Evolutionary conservation across 208 protist genomes (phyloP), one percentile per base, ranked within the genome.

Genomic region (Entamoeba invadens): DNA sequence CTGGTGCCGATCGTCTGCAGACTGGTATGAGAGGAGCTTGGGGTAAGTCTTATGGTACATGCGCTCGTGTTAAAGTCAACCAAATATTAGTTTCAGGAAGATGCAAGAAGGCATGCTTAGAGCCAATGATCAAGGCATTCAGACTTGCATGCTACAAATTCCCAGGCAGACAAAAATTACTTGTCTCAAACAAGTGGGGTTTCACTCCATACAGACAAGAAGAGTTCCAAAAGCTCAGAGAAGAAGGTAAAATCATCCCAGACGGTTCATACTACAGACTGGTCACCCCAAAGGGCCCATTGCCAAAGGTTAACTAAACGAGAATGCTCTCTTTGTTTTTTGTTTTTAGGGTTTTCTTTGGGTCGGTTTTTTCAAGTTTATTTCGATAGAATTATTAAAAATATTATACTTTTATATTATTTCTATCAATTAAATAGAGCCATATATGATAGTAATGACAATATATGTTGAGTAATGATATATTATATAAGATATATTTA

Each of bases 1-100:
- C 98, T 94, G 99, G 98, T 95, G 99, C 99, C 77, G 99, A 99
- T 99, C 95, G 95, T 95, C 98, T 99, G 92, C 98, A 99, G 96
- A 98, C 97, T 68, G 98, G 98, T 96, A 99, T 99, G 98, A 96
- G 98, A 95, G 96, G 97, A 95, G 97, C 98, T 91, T 99, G 97
- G 96, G 98, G 98, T 96, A 99, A 99, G 97, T 98, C 99, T 91
- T 93, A 96, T 46, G 98, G 98, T 94, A 96, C 96, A 57, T 97
- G 97, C 93, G 98, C 98, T 92, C 98, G 98, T 95, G 98, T 99
- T 77, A 96, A 97, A 94, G 99, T 99, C 95, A 97, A 97, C 72
- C 98, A 99, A 96, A 97, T 98, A 95, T 96, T 99, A 45, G 96
- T 99, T 92, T 99, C 98, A 50, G 96, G 99, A 95, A 97, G 99